Base-by-base conservation (phyloP, 352 stramenopile genomes). In the Phytopythium vexans region DNA sequence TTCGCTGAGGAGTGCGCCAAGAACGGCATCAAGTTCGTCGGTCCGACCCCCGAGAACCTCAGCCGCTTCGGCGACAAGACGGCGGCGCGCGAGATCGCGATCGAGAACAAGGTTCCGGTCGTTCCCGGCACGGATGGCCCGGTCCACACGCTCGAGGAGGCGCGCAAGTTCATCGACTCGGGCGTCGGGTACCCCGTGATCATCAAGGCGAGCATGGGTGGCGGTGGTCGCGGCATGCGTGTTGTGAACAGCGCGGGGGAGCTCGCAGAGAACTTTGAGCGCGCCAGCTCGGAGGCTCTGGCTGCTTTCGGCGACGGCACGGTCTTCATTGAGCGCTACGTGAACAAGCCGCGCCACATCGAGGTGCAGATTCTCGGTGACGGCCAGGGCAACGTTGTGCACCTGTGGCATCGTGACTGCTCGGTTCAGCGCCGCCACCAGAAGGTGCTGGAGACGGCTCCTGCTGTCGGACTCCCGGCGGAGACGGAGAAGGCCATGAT, bases 331-430 rank as follows among this genome's bases (percentile, higher is more conserved):
- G 96, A 99, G 66, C 82, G 92, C 38, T 99, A 98, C 68, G 81
- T 99, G 35, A 82, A 92, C 53, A 88, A 97, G 68, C 92, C 97
- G 10, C 88, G 94, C 39, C 97, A 99, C 72, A 97, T 99, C 49
- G 96, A 99, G 66, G 91, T 99, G 12, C 96, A 99, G 83, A 92
- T 99, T 41, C 67, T 99, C 1, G 97, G 92, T 42, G 97, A 99
- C 50, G 82, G 85, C 10, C 77, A 96, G 42, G 96, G 96, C 44
- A 90, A 98, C 60, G 88, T 98, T 6, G 81, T 99, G 41, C 91
- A 98, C 71, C 77, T 99, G 40, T 95, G 82, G 66, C 94, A 99
- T 68, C 90, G 97, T 21, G 97, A 99, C 70, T 99, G 97, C 80
- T 98, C 88, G 34, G 91, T 99, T 33, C 97, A 99, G 72, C 85